Base-by-base conservation (phyloP, 2,329 filamentous ascomycete genomes). In the Aaosphaeria arxii region DNA sequence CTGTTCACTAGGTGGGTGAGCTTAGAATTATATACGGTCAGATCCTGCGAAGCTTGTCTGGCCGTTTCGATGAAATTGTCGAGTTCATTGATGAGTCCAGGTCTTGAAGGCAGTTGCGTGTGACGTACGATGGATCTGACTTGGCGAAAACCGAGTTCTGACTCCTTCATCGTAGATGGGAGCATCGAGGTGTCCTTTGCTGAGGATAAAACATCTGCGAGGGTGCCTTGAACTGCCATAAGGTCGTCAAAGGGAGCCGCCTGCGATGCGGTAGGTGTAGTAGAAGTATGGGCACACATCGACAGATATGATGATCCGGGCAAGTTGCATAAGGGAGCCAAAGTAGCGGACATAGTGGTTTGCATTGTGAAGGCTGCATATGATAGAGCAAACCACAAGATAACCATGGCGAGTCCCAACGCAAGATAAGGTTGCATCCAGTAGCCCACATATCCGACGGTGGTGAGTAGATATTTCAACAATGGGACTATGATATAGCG, bases 11-110 rank as follows among this genome's bases (percentile, higher is more conserved):
- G 84, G 7, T 83, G 79, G 4, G 87, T 87, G 54, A 91, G 85
- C 56, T 87, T 85, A 0, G 82, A 84, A 70, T 91, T 91, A 77
- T 91, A 94, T 49, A 78, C 80, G 51, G 86, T 84, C 4, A 94
- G 76, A 47, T 88, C 83, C 40, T 78, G 76, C 4, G 86, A 82
- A 1, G 86, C 84, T 42, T 79, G 76, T 4, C 82, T 76, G 2
- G 86, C 84, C 0, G 82, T 83, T 7, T 86, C 82, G 55, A 94
- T 82, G 69, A 91, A 95, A 43, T 82, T 82, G 52, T 87, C 82
- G 48, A 95, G 87, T 64, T 92, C 88, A 24, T 85, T 77, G 4
- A 88, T 81, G 9, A 95, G 79, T 67, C 91, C 86, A 33, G 86
- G 80, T 30, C 82, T 82, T 9, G 81, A 82, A 29, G 83, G 81